Conservation (phyloP, 2,329 filamentous ascomycete species). For the Cladosporium sp. region DNA sequence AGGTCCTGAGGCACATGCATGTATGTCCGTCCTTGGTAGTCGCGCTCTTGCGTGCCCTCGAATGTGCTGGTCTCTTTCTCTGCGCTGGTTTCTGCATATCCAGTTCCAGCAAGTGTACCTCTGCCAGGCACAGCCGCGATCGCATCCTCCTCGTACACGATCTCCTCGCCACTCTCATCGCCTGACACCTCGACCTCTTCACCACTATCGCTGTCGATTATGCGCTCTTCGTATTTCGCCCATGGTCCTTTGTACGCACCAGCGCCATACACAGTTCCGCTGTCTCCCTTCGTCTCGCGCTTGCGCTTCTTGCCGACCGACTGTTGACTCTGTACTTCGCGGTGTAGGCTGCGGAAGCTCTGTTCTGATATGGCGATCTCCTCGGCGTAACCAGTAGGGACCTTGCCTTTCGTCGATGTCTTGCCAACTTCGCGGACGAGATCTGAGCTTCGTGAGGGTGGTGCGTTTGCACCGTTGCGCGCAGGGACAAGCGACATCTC, state of each 20-base stretch:
- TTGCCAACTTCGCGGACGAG: constrained; percentile 25
- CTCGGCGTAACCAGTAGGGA: constrained; percentile 74
- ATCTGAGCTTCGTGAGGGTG: constrained; percentile 25
- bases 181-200: constrained; percentile 71
- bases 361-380: constrained; percentile 88
- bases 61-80: constrained; percentile 75
- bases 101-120: constrained; percentile 46
- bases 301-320: constrained; percentile 65
- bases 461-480: constrained; percentile 31
- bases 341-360: constrained; percentile 82
- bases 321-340: constrained; percentile 60
- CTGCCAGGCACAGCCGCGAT: constrained; percentile 55
- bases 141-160: constrained; percentile 72
- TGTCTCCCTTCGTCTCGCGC: constrained; percentile 79
- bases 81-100: constrained; percentile 44
- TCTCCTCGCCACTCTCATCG: constrained; percentile 69
- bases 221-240: constrained; percentile 76
- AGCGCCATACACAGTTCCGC: constrained; percentile 78
- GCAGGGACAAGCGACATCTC: constrained; percentile 31
- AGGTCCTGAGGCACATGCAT: constrained; percentile 96
- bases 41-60: constrained; percentile 75
- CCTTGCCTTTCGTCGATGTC: constrained; percentile 40
- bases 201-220: constrained; percentile 64
- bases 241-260: constrained; percentile 91
- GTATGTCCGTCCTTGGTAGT: constrained; percentile 93